Evolutionary conservation across 352 stramenopile species (phyloP).

Genomic region (Phytophthora agathidicida): DNA sequence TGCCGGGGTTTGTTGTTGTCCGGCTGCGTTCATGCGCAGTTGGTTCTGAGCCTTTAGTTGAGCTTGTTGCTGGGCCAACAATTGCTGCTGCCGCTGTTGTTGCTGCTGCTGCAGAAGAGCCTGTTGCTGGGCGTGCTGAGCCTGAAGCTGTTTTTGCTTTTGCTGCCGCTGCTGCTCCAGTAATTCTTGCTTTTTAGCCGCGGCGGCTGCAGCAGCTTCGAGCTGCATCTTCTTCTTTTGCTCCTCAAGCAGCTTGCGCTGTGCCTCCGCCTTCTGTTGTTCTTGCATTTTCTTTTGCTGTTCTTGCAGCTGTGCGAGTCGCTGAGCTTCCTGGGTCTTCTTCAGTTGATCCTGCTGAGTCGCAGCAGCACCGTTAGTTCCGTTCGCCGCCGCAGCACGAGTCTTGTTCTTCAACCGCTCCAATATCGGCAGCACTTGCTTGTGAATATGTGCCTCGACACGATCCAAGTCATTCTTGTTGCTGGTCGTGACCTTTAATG

Average conservation of each 20-base stretch:
- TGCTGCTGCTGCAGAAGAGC: conserved; percentile 57
- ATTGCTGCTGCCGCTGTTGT: conserved; percentile 45
- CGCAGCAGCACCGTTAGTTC: conserved; percentile 20
- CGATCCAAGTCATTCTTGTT: conserved; percentile 84
- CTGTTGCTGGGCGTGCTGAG: conserved; percentile 60
- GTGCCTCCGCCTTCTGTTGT: conserved; percentile 63
- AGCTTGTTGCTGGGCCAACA: conserved; percentile 43
- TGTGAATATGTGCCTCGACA: conserved; percentile 84
- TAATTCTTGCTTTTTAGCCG: conserved; percentile 68
- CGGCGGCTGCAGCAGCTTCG: conserved; percentile 54
- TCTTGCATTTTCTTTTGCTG: conserved; percentile 77
- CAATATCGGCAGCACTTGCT: conserved; percentile 82
- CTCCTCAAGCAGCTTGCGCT: conserved; percentile 72
- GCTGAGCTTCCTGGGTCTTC: conserved; percentile 71
- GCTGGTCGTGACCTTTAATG: conserved; percentile 73
- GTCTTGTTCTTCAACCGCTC: conserved; percentile 80
- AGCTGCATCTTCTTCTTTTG: conserved; percentile 77
- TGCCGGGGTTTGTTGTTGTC: conserved; percentile 22
- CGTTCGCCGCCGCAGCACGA: conserved; percentile 27
- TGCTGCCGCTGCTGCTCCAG: conserved; percentile 53
- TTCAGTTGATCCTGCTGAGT: conserved; percentile 63
- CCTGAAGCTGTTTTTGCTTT: conserved; percentile 72
- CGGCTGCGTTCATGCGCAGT: conserved; percentile 33
- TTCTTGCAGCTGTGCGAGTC: conserved; percentile 59
- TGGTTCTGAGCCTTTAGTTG: conserved; percentile 57